Conservation (phyloP, 768 basidiomycete genomes). For the Hemileccinum rubropunctum region DNA sequence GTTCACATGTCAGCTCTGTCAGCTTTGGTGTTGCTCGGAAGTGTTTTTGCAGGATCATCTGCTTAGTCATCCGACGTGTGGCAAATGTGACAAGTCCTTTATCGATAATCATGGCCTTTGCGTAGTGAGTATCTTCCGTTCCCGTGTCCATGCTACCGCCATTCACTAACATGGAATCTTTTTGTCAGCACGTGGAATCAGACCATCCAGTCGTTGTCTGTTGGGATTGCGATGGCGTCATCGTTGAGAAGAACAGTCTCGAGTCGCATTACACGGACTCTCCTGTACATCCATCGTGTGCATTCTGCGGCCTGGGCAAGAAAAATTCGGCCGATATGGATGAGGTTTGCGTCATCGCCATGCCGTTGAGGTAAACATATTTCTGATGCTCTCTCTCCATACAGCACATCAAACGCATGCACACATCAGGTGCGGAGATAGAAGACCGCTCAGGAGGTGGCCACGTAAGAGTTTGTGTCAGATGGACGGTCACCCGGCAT, state of each 20-base stretch:
- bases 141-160: no score
- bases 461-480: slow-evolving; percentile 3
- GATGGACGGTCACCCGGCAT: not conserved
- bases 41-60: slow-evolving; percentile 27
- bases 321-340: slow-evolving; percentile 14
- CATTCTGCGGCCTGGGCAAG: slow-evolving; percentile 16
- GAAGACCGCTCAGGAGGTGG: not conserved
- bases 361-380: not conserved
- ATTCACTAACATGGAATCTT: not conserved
- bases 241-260: slow-evolving; percentile 20
- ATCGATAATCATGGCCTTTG: slow-evolving; percentile 19
- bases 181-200: slow-evolving; percentile 20
- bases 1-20: slow-evolving; percentile 22
- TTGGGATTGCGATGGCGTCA: slow-evolving; percentile 29
- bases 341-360: slow-evolving; percentile 16
- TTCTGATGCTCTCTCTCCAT: slow-evolving; percentile 5
- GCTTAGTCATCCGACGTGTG: slow-evolving; percentile 21
- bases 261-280: slow-evolving; percentile 24
- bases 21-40: slow-evolving; percentile 19
- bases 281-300: slow-evolving; percentile 20
- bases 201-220: slow-evolving; percentile 27
- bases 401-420: slow-evolving; percentile 22
- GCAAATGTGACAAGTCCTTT: slow-evolving; percentile 21
- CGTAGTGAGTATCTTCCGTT: slow-evolving; percentile 11
- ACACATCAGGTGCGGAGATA: slow-evolving; percentile 7